Conservation (phyloP, 1,284 basidiomycete species). For the Malassezia yamatoensis region DNA sequence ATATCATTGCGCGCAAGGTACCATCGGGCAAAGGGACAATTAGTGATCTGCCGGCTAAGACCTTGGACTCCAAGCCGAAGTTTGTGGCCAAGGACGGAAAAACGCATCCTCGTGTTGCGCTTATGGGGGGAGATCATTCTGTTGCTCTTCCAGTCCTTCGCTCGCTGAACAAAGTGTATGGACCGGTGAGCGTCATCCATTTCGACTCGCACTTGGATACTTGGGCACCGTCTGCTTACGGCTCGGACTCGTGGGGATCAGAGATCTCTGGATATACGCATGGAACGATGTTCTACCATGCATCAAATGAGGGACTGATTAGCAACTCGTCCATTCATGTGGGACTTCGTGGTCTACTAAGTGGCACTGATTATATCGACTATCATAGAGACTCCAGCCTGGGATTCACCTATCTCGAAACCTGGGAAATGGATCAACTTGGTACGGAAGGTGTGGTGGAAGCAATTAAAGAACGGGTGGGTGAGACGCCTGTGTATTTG, state of each 20-base stretch:
- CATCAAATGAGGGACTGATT: conserved; percentile 49
- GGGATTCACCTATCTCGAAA: conserved; percentile 30
- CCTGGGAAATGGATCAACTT: conserved; percentile 30
- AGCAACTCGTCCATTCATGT: conserved; percentile 65
- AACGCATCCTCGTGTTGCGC: conserved; percentile 48
- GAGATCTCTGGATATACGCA: conserved; percentile 8
- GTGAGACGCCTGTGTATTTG: conserved; percentile 30
- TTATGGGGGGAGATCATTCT: conserved; percentile 51
- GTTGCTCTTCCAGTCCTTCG: conserved; percentile 51
- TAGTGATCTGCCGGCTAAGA: conserved; percentile 14
- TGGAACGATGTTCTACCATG: conserved; percentile 31
- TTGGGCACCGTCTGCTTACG: not conserved
- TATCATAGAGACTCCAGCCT: conserved; percentile 22
- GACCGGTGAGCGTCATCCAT: conserved; percentile 50
- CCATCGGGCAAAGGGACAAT: conserved; percentile 19
- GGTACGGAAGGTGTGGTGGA: conserved; percentile 23
- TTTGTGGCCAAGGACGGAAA: conserved; percentile 21
- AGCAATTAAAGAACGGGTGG: conserved; percentile 22
- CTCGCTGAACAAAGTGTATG: conserved; percentile 48
- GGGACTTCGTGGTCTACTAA: conserved; percentile 54
- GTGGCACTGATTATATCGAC: conserved; percentile 22
- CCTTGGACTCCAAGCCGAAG: not conserved
- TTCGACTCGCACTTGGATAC: conserved; percentile 53
- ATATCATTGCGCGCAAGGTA: conserved; percentile 1
- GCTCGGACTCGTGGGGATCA: conserved; percentile 11